Evolutionary conservation across 1,139 yeast genomes (phyloP), one percentile per base, ranked within the genome.

Genomic region (Yamadazyma songkhlaensis): DNA sequence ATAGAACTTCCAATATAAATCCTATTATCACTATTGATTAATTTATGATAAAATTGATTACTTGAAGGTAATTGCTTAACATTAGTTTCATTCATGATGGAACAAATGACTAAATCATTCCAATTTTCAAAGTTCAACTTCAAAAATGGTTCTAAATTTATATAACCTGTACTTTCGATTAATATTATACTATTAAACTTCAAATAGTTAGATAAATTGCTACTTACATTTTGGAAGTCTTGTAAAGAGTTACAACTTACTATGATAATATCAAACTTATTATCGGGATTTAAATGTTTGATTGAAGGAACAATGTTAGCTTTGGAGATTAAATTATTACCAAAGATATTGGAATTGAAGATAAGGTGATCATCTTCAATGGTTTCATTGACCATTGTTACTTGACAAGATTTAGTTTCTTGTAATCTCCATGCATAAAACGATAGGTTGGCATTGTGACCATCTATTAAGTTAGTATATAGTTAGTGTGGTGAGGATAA

Each of bases 131-230:
- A 56, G 39, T 60, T 59, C 44, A 64, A 55, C 38, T 59, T 61
- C 28, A 83, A 72, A 55, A 83, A 84, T 9, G 87, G 84, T 54
- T 84, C 90, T 42, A 84, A 58, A 53, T 81, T 82, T 37, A 84
- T 75, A 54, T 77, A 84, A 6, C 87, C 87, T 1, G 87, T 77
- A 40, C 82, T 75, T 57, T 84, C 94, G 31, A 84, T 61, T 23
- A 84, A 62, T 9, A 84, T 62, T 28, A 79, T 62, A 17, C 87
- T 68, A 29, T 60, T 49, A 13, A 51, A 47, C 31, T 57, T 48
- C 20, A 70, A 46, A 35, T 49, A 55, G 2, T 67, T 62, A 21
- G 43, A 48, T 24, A 70, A 45, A 17, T 49, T 53, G 22, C 49
- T 46, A 34, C 71, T 59, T 6, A 55, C 39, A 4, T 49, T 41